Evolutionary conservation across 805 yeast species (phyloP).

Genomic region (Candida insectalens): DNA sequence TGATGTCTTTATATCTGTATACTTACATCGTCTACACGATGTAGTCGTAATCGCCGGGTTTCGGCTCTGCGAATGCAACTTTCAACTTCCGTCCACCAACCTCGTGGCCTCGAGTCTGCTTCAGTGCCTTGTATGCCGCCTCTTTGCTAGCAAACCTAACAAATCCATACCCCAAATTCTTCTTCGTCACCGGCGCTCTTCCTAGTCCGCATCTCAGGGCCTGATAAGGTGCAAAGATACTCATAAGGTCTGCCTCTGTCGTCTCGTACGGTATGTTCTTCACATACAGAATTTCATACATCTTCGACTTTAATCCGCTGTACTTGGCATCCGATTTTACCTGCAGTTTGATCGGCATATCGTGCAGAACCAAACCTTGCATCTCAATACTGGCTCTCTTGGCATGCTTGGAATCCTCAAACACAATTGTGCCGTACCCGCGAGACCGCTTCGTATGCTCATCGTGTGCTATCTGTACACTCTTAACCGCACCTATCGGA

Average conservation of each 20-base stretch:
- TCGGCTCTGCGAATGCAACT: constrained; percentile 17
- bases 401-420: constrained; percentile 13
- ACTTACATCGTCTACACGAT: constrained; percentile 12
- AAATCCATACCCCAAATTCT: constrained; percentile 46
- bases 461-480: constrained; percentile 9
- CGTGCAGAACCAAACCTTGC: constrained; percentile 23
- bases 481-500: constrained; percentile 15
- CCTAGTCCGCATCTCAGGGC: constrained; percentile 21
- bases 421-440: constrained; percentile 19
- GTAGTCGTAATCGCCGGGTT: constrained; percentile 13
- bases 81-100: constrained; percentile 38
- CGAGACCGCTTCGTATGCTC: constrained; percentile 9
- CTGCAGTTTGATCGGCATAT: constrained; percentile 16
- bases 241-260: constrained; percentile 18
- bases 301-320: constrained; percentile 2
- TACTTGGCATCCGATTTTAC: constrained; percentile 9
- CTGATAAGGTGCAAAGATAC: constrained; percentile 15
- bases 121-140: constrained; percentile 38
- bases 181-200: constrained; percentile 18
- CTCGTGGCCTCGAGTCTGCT: constrained; percentile 28
- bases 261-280: constrained; percentile 19
- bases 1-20: background rate
- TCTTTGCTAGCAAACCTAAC: constrained; percentile 40
- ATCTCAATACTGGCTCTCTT: constrained; percentile 18
- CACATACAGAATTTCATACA: constrained; percentile 18